A percentile compares a stretch with the other conserved stretches of the same genome.
Conservation (phyloP, 176 grass and related monocot species). For the Aegilops speltoides region DNA sequence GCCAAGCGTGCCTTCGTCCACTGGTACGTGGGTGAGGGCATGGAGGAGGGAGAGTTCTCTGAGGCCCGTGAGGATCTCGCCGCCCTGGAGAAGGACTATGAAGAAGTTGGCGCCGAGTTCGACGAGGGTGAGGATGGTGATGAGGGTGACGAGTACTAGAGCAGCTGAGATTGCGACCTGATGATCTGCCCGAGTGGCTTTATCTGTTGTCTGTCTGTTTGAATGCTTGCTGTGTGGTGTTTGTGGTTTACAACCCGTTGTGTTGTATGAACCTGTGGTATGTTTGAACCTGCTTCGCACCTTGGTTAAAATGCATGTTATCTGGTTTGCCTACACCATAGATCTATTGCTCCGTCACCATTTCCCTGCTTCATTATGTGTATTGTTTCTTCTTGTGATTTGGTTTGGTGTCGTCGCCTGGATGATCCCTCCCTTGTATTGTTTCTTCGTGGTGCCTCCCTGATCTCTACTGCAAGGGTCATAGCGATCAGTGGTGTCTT, state of each 20-base stretch:
- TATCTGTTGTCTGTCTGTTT: neutral
- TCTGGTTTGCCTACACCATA: neutral
- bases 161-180: too few relatives aligned
- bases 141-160: conserved; percentile 50
- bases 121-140: conserved; percentile 46
- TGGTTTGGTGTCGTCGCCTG: too few relatives aligned
- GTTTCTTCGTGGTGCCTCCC: too few relatives aligned
- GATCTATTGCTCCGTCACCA: neutral
- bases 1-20: conserved; percentile 59
- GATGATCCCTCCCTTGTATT: too few relatives aligned
- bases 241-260: conserved; percentile 34
- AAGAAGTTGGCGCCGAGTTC: conserved; percentile 53
- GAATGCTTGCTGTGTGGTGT: neutral
- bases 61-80: conserved; percentile 63
- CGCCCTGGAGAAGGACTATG: conserved; percentile 53
- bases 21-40: conserved; percentile 64
- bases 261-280: conserved; percentile 37
- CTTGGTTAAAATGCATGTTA: conserved; percentile 2
- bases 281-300: conserved; percentile 14
- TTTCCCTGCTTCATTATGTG: too few relatives aligned
- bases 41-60: conserved; percentile 61
- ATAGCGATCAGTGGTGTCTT: too few relatives aligned
- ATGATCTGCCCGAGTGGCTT: conserved; percentile 32
- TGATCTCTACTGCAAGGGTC: too few relatives aligned
- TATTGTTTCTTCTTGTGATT: too few relatives aligned